Evolutionary conservation across 2,329 filamentous ascomycete species (phyloP), one percentile per base, ranked within the genome.

Genomic region (Anthostomella pinea): DNA sequence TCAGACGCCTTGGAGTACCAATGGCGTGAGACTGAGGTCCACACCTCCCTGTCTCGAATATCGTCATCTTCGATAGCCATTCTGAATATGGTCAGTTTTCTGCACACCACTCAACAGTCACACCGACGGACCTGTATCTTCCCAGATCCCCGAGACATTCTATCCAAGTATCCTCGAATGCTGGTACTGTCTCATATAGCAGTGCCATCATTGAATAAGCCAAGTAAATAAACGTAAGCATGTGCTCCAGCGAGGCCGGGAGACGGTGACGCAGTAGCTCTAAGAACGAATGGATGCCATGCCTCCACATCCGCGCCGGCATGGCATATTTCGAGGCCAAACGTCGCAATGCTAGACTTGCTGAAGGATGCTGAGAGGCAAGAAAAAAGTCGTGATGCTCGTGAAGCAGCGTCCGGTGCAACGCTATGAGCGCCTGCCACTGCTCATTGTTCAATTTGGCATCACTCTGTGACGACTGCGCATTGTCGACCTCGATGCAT

Each of bases 221-320:
- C 11, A 89, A 64, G 45, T 93, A 91, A 0, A 95, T 87, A 36
- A 94, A 96, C 0, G 80, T 79, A 0, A 95, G 66, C 88, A 95
- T 25, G 10, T 25, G 6, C 11, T 25, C 23, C 6, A n/a, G 11
- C 5, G 23, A 25, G 11, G 10, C 23, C 0, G 89, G 89, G 0
- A 95, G 66, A 2, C 81, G 75, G 43, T 85, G 79, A 0, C 86
- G 69, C 0, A 93, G 60, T 0, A 91, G 60, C 48, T 93, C 86
- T 0, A 94, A 68, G 39, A 90, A 90, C 0, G 79, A 81, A 53
- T 93, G 87, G 3, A 96, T 95, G 0, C 86, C 89, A 49, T 93
- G 85, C 0, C 86, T 75, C 90, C 90, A 96, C 85, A 96, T 90
- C 0, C 89, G 71, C 0, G 86, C 87, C 0, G 89, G 89, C 86